Base-by-base conservation (phyloP, 106 monocot genomes). In the Phalaenopsis aphrodite region DNA sequence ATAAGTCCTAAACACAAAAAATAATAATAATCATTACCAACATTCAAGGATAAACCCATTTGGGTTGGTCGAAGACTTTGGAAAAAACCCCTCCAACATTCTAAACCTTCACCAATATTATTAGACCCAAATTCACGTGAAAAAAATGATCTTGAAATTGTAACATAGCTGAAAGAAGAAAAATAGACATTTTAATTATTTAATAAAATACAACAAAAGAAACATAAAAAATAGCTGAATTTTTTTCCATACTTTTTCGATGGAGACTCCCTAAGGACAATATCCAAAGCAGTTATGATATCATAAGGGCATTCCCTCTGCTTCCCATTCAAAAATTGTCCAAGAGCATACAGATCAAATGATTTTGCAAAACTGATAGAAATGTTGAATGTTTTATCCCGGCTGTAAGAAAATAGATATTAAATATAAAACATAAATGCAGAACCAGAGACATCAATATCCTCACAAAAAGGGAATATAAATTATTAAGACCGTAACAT, bases 31-130 rank as follows among this genome's bases (percentile, higher is more conserved):
- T 30, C 30, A 30, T 30, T 30, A 30, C 30, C 30, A 30, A 30
- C 30, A 30, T 30, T 30, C 30, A 30, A 30, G 30, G 30, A 30
- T 30, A 30, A 30, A 30, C 30, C 30, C 30, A 30, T 30, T 30
- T 30, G 30, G 30, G 30, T 91, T 8, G 95, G 95, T 9, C 93
- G 83, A 37, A 95, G 83, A 79, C 89, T 91, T 77, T 95, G 95
- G 58, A 89, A 95, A 66, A 84, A 95, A 1, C 95, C 95, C 17
- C 81, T 87, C 93, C 95, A 95, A 79, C 83, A 91, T 79, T 95
- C 95, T 38, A 93, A 46, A 8, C 95, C 95, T 10, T 85, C 87
- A 48, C 91, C 30, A 30, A 30, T 30, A 30, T 30, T 30, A 30
- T 30, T 30, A 30, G 30, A 30, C 30, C 30, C 30, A 30, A 30